Conservation (phyloP, 2,329 filamentous ascomycete genomes). For the Fusarium caatingaense region DNA sequence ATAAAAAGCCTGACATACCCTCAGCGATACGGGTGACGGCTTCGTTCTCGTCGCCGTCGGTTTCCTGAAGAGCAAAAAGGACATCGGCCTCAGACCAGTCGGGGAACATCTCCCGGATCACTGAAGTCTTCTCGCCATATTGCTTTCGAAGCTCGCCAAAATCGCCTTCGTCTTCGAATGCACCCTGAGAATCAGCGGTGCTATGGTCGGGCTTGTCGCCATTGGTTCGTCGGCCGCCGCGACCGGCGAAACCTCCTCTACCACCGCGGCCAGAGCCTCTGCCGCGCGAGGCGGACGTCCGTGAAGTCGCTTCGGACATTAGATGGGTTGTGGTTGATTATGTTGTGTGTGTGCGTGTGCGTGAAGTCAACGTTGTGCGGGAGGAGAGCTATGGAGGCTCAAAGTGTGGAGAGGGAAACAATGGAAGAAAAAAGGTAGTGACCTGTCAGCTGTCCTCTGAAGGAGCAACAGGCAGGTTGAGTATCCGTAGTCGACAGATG, state of each 20-base stretch:
- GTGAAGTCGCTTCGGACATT: conserved; percentile 96
- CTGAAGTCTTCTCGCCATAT: conserved; percentile 80
- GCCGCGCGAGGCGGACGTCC: conserved; percentile 85
- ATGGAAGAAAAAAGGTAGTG: conserved; percentile 39
- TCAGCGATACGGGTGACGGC: conserved; percentile 84
- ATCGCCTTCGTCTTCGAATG: conserved; percentile 85
- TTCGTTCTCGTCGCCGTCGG: conserved; percentile 79
- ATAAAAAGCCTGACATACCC: conserved; percentile 62
- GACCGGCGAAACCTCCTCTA: conserved; percentile 78
- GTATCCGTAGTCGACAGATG: conserved; percentile 48
- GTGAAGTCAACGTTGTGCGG: conserved; percentile 36
- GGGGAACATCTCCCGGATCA: conserved; percentile 92
- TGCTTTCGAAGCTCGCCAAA: conserved; percentile 92
- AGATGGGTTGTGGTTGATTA: conserved; percentile 57
- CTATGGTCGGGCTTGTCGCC: conserved; percentile 72
- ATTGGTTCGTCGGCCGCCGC: conserved; percentile 79
- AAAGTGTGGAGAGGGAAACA: conserved; percentile 48
- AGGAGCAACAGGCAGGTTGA: conserved; percentile 49
- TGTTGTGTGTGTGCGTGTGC: conserved; percentile 44
- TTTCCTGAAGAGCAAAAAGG: conserved; percentile 91
- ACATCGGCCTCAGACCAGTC: conserved; percentile 97
- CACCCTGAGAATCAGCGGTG: conserved; percentile 67
- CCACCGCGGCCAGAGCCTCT: conserved; percentile 91
- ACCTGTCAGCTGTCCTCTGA: conserved; percentile 56
- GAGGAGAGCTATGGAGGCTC: conserved; percentile 47